These are phyloP conservation scores for Schizochytrium sp. DNA, from an alignment of 108 stramenopile species.

Conservation along the genomic window DNA sequence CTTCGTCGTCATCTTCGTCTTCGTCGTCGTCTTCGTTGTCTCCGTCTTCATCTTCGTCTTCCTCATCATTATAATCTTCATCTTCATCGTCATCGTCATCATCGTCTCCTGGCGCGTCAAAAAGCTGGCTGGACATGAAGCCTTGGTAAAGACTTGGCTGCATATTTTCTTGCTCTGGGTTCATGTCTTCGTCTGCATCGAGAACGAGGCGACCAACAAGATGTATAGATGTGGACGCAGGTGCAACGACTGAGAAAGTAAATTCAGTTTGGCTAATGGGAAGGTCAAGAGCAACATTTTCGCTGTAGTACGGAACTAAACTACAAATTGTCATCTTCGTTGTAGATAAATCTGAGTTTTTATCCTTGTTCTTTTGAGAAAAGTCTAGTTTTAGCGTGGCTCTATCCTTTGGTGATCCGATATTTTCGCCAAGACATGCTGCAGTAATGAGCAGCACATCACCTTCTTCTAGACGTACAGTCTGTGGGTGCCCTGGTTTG, in stretches of 20 bases:
- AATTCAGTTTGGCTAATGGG: background rate
- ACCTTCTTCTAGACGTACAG: background rate
- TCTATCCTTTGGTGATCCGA: slow-evolving; percentile 16
- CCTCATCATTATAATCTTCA: background rate
- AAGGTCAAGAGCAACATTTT: slow-evolving; percentile 46
- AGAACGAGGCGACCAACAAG: slow-evolving; percentile 13
- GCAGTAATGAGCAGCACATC: slow-evolving; percentile 49
- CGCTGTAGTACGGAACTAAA: background rate
- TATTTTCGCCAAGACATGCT: slow-evolving; percentile 16
- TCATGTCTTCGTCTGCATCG: background rate
- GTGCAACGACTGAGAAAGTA: slow-evolving; percentile 5
- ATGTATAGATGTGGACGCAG: background rate
- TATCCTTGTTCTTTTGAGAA: background rate
- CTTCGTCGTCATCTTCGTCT: background rate
- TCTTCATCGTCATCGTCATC: background rate
- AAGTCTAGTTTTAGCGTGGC: slow-evolving; percentile 33
- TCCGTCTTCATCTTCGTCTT: background rate
- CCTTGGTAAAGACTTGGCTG: background rate
- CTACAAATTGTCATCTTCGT: slow-evolving; percentile 7
- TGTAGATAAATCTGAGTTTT: too few relatives aligned
- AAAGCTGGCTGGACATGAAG: background rate
- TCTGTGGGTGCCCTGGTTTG: background rate
- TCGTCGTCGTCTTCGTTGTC: background rate
- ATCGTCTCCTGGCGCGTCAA: background rate
- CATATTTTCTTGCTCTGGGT: slow-evolving; percentile 20